These are phyloP conservation scores for Ceratocystiopsis minuta DNA, from an alignment of 2,329 filamentous ascomycete genomes.

Conservation along the genomic window DNA sequence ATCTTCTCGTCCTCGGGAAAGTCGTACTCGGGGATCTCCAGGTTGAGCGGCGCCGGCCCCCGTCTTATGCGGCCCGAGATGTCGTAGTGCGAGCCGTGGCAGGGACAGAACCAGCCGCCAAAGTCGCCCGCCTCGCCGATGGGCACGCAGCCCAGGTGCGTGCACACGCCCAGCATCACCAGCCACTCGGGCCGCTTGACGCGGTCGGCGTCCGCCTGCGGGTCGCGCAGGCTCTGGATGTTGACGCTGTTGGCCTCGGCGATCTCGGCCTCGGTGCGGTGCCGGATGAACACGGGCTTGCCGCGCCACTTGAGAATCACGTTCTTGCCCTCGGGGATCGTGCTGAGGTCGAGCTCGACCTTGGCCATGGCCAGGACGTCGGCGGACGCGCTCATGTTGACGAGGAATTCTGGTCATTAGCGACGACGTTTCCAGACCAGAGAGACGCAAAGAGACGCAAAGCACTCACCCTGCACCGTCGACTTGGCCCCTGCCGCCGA, in stretches of 20 bases:
- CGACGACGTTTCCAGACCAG: no score
- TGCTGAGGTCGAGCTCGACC: constrained; percentile 84
- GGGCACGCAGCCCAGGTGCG: constrained; percentile 95
- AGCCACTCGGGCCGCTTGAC: constrained; percentile 98
- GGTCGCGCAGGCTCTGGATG: constrained; percentile 71
- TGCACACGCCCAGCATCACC: constrained; percentile 98
- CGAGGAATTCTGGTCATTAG: constrained; percentile 64
- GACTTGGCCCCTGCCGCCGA: constrained; percentile 90
- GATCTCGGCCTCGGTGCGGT: constrained; percentile 88
- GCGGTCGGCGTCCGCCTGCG: constrained; percentile 76
- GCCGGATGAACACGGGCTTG: constrained; percentile 99
- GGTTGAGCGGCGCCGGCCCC: constrained; percentile 91
- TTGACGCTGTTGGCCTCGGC: constrained; percentile 83
- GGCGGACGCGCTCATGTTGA: constrained; percentile 99
- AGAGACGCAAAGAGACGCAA: no score
- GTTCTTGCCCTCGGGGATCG: constrained; percentile 99
- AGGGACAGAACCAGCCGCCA: constrained; percentile 99
- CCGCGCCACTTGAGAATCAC: constrained; percentile 99
- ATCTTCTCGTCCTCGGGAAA: constrained; percentile 82
- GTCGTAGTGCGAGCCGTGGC: constrained; percentile 99
- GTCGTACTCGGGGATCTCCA: constrained; percentile 83
- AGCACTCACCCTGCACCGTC: constrained; percentile 77
- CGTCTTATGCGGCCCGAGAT: constrained; percentile 97
- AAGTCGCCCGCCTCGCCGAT: constrained; percentile 97
- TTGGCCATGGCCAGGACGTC: constrained; percentile 98